Conservation (phyloP, 2,329 filamentous ascomycete species). For the Pleurostoma richardsiae region DNA sequence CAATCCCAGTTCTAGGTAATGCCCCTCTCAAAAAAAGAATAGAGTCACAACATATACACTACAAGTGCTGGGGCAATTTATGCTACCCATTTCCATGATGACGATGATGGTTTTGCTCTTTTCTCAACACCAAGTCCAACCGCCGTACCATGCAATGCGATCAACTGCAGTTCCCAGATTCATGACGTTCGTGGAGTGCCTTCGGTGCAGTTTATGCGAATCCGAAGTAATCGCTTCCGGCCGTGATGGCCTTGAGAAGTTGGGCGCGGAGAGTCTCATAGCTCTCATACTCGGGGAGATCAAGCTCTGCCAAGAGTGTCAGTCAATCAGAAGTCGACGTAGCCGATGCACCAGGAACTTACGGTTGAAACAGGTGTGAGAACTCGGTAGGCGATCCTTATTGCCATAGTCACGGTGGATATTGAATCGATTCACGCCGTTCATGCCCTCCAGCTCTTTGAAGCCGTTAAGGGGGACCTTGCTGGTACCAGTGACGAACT, state of each 20-base stretch:
- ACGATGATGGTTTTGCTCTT: background rate
- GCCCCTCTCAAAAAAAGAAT: background rate
- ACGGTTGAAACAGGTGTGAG: constrained; percentile 99
- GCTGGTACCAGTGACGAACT: constrained; percentile 97
- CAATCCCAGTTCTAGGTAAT: background rate
- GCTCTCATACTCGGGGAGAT: constrained; percentile 95
- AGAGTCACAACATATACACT: background rate
- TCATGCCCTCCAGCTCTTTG: constrained; percentile 99
- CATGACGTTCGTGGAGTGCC: background rate
- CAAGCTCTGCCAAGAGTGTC: constrained; percentile 63
- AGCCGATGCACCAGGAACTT: constrained; percentile 39
- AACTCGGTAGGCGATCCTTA: constrained; percentile 91
- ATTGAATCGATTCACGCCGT: constrained; percentile 95
- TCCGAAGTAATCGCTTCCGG: constrained; percentile 94
- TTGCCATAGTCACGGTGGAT: constrained; percentile 97
- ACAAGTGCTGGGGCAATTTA: background rate
- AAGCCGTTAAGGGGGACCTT: constrained; percentile 98
- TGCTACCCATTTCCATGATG: background rate
- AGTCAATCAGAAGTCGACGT: constrained; percentile 23
- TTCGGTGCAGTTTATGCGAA: constrained; percentile 65
- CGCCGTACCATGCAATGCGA: background rate
- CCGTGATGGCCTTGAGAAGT: constrained; percentile 93
- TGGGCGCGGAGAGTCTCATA: constrained; percentile 87
- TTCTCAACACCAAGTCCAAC: background rate
- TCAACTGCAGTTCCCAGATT: background rate